Percentiles rank a stretch among this genome's conserved stretches.
phyloP scores from a whole-genome alignment of 2,329 filamentous ascomycete species.

The Thelonectria discophora region DNA sequence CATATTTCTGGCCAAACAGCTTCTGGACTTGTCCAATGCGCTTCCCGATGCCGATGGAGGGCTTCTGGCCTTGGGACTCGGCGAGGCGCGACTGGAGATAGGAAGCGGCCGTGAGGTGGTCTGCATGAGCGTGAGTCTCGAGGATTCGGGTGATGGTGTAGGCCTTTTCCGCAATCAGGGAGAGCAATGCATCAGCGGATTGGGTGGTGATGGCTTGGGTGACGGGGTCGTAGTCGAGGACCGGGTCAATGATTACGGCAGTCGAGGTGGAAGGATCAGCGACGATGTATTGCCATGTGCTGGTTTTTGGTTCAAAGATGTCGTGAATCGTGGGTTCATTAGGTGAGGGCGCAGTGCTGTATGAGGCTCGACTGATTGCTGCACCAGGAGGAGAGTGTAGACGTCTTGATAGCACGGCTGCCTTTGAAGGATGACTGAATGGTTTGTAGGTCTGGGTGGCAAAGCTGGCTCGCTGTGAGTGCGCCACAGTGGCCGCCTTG shows the following conservation, averaged over 20 bases:
- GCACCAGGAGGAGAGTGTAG: too few species aligned
- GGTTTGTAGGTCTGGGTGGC: background rate
- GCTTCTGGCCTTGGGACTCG: conserved; percentile 46
- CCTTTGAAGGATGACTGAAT: background rate
- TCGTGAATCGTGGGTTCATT: conserved; percentile 28
- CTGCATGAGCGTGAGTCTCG: conserved; percentile 70
- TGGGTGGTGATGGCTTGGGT: conserved; percentile 55
- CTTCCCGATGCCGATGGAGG: conserved; percentile 63
- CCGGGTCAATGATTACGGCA: conserved; percentile 69
- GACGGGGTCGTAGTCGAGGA: conserved; percentile 63
- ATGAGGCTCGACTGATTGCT: background rate
- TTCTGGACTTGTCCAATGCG: conserved; percentile 62
- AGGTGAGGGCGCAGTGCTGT: background rate
- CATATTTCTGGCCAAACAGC: conserved; percentile 59
- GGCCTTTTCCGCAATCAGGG: conserved; percentile 51
- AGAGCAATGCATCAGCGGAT: conserved; percentile 62
- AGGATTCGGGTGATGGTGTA: conserved; percentile 63
- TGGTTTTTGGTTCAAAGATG: conserved; percentile 46
- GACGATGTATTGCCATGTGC: conserved; percentile 69
- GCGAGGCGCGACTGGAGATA: conserved; percentile 62
- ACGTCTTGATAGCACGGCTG: background rate
- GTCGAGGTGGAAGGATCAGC: conserved; percentile 58
- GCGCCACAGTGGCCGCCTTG: background rate
- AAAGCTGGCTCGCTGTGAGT: background rate
- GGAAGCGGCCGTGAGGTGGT: conserved; percentile 66